A percentile compares a stretch with the other conserved stretches of the same genome.
phyloP scores from a whole-genome alignment of 345 rosid species.

The Gossypium rotundifolium region DNA sequence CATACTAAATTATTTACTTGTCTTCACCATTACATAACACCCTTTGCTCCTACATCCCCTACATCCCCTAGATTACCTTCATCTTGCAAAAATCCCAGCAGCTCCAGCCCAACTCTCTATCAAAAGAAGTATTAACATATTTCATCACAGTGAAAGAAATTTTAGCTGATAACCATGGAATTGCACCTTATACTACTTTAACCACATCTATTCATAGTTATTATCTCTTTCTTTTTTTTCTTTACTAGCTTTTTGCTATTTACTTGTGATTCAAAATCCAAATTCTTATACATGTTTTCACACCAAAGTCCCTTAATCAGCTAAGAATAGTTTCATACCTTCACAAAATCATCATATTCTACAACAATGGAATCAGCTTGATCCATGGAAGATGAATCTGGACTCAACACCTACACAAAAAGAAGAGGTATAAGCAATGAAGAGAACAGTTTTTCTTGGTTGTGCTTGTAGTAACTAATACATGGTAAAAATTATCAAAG shows the following conservation, averaged over 20 bases:
- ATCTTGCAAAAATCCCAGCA: too few relatives aligned
- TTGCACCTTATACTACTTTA: not conserved
- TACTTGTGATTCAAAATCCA: not conserved
- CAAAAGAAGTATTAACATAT: too few relatives aligned
- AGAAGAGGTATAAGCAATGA: slow-evolving; percentile 8
- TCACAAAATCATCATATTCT: slow-evolving; percentile 60
- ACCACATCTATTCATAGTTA: not conserved
- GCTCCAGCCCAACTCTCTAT: too few relatives aligned
- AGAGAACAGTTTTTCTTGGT: not conserved
- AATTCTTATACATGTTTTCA: not conserved
- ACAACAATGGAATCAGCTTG: slow-evolving; percentile 63
- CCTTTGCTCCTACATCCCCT: too few relatives aligned
- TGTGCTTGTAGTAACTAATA: not conserved
- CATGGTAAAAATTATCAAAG: not conserved
- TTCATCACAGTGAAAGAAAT: not conserved
- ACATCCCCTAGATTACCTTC: too few relatives aligned
- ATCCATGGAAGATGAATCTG: slow-evolving; percentile 36
- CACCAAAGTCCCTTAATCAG: not conserved
- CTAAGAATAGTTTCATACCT: slow-evolving; percentile 39
- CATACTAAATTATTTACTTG: too few relatives aligned
- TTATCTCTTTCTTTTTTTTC: not conserved
- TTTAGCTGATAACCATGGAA: not conserved
- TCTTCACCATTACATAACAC: too few relatives aligned
- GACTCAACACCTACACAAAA: slow-evolving; percentile 42
- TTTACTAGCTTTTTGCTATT: not conserved